Base-by-base conservation (phyloP, 257 asterid species). In the Osmanthus fragrans region DNA sequence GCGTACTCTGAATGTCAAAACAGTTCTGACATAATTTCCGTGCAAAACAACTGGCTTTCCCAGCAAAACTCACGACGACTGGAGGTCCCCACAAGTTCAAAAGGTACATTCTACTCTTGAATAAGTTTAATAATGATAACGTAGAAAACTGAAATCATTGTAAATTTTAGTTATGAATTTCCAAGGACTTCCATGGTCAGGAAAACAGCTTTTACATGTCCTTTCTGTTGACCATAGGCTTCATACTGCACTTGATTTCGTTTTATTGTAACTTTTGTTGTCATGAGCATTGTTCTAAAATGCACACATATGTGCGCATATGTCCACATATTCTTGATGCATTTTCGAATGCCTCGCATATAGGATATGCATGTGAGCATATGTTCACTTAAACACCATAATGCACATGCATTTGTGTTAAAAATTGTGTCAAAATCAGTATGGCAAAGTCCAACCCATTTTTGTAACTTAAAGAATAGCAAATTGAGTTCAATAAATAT, bases 31-130 rank as follows among this genome's bases (percentile, higher is more conserved):
- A 90, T 93, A 78, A 86, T 95, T 80, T 47, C 84, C 7, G 85
- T 88, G 74, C 99, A 95, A 84, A 95, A 90, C 34, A 88, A 88
- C 77, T 95, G 98, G 98, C 90, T 95, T 68, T 84, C 97, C n/a
- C 89, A 84, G 82, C 89, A 87, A 85, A 90, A 78, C 8, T 81
- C 96, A 33, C 87, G 7, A 76, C 78, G 77, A 69, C 58, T 85
- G 6, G 81, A 79, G 39, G 29, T 72, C 80, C 74, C 74, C 23
- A 27, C 81, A 51, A 77, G 67, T 27, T 72, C 30, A 33, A 76
- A 82, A 86, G 98, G 97, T 91, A 82, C 72, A 60, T 37, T 63
- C 40, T 73, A 6, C 45, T 8, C 69, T 63, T 63, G 34, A 25
- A 58, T n/a, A 15, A 60, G 2, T 23, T 42, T 7, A 32, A 37